Conservation (phyloP, 1,284 basidiomycete genomes). For the Golubevia pallescens region DNA sequence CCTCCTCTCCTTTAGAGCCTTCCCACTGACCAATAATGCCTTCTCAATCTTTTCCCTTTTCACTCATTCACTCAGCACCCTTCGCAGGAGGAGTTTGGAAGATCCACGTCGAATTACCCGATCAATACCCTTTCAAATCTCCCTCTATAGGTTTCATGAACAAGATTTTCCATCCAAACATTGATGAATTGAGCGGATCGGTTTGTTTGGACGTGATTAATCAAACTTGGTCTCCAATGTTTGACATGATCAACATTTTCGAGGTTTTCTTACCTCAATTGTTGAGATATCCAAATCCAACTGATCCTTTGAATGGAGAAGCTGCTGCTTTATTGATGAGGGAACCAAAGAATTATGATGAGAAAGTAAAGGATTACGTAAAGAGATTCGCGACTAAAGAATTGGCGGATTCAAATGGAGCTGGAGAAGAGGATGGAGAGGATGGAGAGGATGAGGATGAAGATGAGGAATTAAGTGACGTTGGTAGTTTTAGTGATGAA, state of each 20-base stretch:
- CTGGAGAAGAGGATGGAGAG: slow-evolving; percentile 8
- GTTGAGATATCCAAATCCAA: slow-evolving; percentile 94
- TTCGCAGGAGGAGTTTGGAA: slow-evolving; percentile 97
- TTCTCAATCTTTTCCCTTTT: slow-evolving; percentile 2
- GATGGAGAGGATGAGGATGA: slow-evolving; percentile 26
- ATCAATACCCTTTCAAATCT: slow-evolving; percentile 98
- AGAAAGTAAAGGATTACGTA: slow-evolving; percentile 50
- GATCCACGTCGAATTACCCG: slow-evolving; percentile 98
- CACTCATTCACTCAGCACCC: slow-evolving; percentile 72
- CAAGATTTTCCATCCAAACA: slow-evolving; percentile 99
- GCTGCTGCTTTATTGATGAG: slow-evolving; percentile 95
- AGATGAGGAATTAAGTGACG: slow-evolving; percentile 50
- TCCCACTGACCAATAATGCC: not conserved
- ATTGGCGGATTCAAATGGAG: slow-evolving; percentile 16
- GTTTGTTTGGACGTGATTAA: slow-evolving; percentile 97
- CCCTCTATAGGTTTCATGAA: slow-evolving; percentile 99
- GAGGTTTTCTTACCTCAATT: slow-evolving; percentile 97
- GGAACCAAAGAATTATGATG: slow-evolving; percentile 76
- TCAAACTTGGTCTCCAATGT: slow-evolving; percentile 99
- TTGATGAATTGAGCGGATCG: slow-evolving; percentile 94
- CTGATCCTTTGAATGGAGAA: slow-evolving; percentile 96
- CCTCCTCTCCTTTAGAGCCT: too few relatives aligned
- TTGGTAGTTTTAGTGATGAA: slow-evolving; percentile 50
- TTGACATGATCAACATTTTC: slow-evolving; percentile 99
- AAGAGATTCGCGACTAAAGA: slow-evolving; percentile 39